phyloP scores from a whole-genome alignment of 2,329 filamentous ascomycete genomes.

The Epichloe glyceriae region DNA sequence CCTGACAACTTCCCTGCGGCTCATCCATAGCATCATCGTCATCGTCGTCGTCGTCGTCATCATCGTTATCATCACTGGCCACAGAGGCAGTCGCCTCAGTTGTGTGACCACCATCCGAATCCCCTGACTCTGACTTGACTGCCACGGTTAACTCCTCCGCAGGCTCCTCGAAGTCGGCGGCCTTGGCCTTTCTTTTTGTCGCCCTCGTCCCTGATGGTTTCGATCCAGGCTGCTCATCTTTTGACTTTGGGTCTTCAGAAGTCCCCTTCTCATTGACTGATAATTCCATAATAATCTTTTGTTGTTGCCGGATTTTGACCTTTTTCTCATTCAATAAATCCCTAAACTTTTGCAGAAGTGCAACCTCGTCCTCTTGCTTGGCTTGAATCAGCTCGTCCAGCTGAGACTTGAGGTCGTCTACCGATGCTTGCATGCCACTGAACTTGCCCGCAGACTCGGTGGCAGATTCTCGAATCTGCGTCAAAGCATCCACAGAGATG shows the following conservation, averaged over 20 bases:
- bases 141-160: constrained; percentile 33
- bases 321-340: constrained; percentile 68
- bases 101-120: constrained; percentile 27
- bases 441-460: constrained; percentile 27
- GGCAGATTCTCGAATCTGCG: constrained; percentile 30
- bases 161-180: constrained; percentile 29
- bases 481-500: constrained; percentile 37
- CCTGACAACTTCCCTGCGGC: neutral
- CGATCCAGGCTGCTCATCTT: constrained; percentile 12
- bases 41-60: constrained; percentile 20
- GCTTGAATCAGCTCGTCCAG: constrained; percentile 52
- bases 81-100: constrained; percentile 29
- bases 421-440: constrained; percentile 37
- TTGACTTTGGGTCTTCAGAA: constrained; percentile 15
- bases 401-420: constrained; percentile 46
- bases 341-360: constrained; percentile 56
- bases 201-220: constrained; percentile 25
- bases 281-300: constrained; percentile 40
- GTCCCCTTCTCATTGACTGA: constrained; percentile 17
- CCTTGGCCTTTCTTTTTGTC: constrained; percentile 35
- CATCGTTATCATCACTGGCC: constrained; percentile 29
- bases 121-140: constrained; percentile 21
- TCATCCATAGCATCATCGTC: neutral
- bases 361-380: constrained; percentile 54
- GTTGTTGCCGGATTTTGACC: constrained; percentile 63